Evolutionary conservation across 1,284 basidiomycete genomes (phyloP).

Genomic region (Naganishia cerealis): DNA sequence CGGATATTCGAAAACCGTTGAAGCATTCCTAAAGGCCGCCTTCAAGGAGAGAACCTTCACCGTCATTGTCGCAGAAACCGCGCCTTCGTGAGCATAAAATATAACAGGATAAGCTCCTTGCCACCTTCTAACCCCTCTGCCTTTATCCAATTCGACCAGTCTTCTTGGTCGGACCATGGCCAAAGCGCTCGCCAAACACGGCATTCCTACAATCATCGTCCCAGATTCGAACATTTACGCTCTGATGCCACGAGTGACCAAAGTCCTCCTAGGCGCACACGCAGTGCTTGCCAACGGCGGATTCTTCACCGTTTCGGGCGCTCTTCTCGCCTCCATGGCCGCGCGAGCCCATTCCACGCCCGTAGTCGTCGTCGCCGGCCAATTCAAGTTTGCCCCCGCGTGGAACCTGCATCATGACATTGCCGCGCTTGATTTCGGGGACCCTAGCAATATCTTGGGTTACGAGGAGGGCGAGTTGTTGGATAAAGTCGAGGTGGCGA

Average conservation of each 20-base stretch:
- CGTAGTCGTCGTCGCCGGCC: conserved; percentile 88
- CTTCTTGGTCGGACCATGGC: conserved; percentile 86
- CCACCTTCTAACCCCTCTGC: background rate
- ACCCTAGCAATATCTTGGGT: conserved; percentile 78
- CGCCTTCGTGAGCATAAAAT: conserved; percentile 68
- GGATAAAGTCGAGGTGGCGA: conserved; percentile 82
- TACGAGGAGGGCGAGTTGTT: conserved; percentile 62
- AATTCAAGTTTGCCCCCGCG: conserved; percentile 91
- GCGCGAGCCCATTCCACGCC: conserved; percentile 91
- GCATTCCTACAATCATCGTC: conserved; percentile 90
- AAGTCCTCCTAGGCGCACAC: conserved; percentile 90
- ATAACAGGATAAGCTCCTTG: background rate
- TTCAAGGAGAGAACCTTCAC: conserved; percentile 90
- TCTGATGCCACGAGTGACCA: conserved; percentile 94
- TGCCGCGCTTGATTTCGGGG: conserved; percentile 80
- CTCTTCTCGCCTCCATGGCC: conserved; percentile 78
- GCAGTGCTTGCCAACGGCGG: conserved; percentile 93
- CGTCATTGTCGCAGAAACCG: conserved; percentile 92
- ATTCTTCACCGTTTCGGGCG: conserved; percentile 83
- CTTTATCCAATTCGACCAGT: conserved; percentile 52
- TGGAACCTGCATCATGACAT: conserved; percentile 91
- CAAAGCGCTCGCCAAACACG: conserved; percentile 68
- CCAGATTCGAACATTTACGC: conserved; percentile 94
- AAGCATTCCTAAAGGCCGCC: conserved; percentile 85
- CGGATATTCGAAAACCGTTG: conserved; percentile 91